A percentile compares a stretch with the other conserved stretches of the same genome.
These are phyloP conservation scores for Plasmopara muralis DNA, from an alignment of 352 stramenopile genomes.

Conservation along the genomic window DNA sequence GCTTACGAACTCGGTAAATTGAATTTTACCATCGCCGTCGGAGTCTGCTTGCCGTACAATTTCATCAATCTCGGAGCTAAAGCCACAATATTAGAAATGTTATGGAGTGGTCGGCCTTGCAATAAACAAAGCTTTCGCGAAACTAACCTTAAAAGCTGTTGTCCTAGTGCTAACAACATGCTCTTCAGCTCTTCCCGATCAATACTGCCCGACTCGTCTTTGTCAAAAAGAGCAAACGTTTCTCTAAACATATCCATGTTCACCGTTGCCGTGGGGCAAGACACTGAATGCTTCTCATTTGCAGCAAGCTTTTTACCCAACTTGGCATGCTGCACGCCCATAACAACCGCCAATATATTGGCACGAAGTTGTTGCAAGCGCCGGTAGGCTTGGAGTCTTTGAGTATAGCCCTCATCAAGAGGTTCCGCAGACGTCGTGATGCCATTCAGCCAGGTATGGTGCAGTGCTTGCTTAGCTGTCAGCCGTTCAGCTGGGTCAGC, in stretches of 20 bases:
- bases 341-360: slow-evolving; percentile 70
- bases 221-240: slow-evolving; percentile 68
- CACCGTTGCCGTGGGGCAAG: slow-evolving; percentile 39
- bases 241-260: slow-evolving; percentile 84
- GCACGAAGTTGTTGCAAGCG: slow-evolving; percentile 63
- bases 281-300: slow-evolving; percentile 12
- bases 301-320: slow-evolving; percentile 24
- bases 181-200: slow-evolving; percentile 47
- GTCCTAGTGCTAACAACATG: slow-evolving; percentile 49
- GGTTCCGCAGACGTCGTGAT: slow-evolving; percentile 36
- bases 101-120: background rate
- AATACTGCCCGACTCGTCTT: slow-evolving; percentile 67
- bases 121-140: background rate
- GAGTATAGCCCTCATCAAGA: slow-evolving; percentile 37
- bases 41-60: slow-evolving; percentile 67
- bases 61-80: slow-evolving; percentile 46
- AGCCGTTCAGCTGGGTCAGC: slow-evolving; percentile 41
- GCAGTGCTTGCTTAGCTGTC: slow-evolving; percentile 47
- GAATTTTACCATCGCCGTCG: slow-evolving; percentile 69
- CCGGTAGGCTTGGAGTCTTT: slow-evolving; percentile 57
- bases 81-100: slow-evolving; percentile 1
- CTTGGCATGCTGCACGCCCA: slow-evolving; percentile 56
- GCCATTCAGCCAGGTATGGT: slow-evolving; percentile 55
- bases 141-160: slow-evolving; percentile 42
- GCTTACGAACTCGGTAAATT: slow-evolving; percentile 68